A percentile compares a stretch with the other conserved stretches of the same genome.
Conservation (phyloP, 108 stramenopile species). For the Cyclotella cryptica region DNA sequence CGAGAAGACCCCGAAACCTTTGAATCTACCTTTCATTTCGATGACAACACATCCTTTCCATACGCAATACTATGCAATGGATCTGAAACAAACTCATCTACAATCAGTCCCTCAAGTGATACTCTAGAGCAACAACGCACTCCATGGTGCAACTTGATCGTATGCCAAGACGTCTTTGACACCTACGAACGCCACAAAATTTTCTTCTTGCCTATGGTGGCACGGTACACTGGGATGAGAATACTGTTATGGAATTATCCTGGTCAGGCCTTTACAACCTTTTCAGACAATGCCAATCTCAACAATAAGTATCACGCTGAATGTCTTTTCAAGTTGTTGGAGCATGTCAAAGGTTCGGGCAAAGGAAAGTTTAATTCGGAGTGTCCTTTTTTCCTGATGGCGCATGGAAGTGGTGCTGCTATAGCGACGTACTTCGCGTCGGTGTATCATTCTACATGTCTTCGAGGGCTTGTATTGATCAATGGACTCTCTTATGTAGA, state of each 20-base stretch:
- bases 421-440: constrained; percentile 76
- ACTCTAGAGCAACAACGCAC: constrained; percentile 1
- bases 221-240: constrained; percentile 76
- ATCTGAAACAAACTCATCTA: not conserved
- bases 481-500: constrained; percentile 86
- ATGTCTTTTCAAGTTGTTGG: constrained; percentile 70
- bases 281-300: constrained; percentile 68
- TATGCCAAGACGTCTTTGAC: constrained; percentile 90
- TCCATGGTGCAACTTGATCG: constrained; percentile 75
- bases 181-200: constrained; percentile 84
- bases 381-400: constrained; percentile 77
- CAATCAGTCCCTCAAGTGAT: not conserved
- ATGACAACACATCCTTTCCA: constrained; percentile 53
- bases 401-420: constrained; percentile 80
- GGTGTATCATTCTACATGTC: constrained; percentile 51
- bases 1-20: constrained; percentile 39
- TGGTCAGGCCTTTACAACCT: constrained; percentile 89
- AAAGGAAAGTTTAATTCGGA: constrained; percentile 66
- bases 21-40: constrained; percentile 52
- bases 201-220: constrained; percentile 71
- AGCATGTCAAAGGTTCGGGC: constrained; percentile 58
- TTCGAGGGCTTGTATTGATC: constrained; percentile 71
- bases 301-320: constrained; percentile 89
- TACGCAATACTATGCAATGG: constrained; percentile 44
- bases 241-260: constrained; percentile 91